These are phyloP conservation scores for Stephanodiscus triporus DNA, from an alignment of 108 stramenopile species.

Conservation along the genomic window DNA sequence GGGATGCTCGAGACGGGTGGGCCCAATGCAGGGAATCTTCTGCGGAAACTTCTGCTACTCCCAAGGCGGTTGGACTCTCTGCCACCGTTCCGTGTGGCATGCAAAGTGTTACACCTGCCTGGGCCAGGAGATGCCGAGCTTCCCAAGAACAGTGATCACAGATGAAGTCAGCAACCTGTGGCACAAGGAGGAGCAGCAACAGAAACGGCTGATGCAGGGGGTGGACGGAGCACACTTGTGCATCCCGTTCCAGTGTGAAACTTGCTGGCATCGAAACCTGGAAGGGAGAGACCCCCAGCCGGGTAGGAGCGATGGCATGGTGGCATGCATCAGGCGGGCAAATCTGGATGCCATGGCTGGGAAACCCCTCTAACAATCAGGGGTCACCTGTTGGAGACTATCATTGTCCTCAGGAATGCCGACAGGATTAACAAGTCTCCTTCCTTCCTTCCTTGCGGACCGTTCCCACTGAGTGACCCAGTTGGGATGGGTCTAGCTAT, in stretches of 20 bases:
- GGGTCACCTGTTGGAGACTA: neutral
- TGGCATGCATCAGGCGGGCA: neutral
- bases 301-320: neutral
- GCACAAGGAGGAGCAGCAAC: neutral
- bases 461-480: conserved; percentile 1
- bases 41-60: conserved; percentile 30
- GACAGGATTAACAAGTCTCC: neutral
- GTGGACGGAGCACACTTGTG: conserved; percentile 31
- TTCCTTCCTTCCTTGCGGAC: conserved; percentile 1
- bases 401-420: neutral
- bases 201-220: conserved; percentile 3
- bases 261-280: conserved; percentile 54
- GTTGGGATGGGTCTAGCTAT: conserved; percentile 23
- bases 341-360: conserved; percentile 23
- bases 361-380: neutral
- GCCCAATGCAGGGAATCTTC: conserved; percentile 18
- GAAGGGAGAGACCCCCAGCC: neutral
- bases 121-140: neutral
- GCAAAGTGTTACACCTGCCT: conserved; percentile 25
- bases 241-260: conserved; percentile 56
- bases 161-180: conserved; percentile 11
- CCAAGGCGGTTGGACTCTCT: neutral
- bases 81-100: conserved; percentile 21
- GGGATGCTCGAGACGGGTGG: neutral
- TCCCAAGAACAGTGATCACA: neutral